A percentile compares a stretch with the other conserved stretches of the same genome.
These are phyloP conservation scores for Fomitopsis serialis DNA, from an alignment of 768 basidiomycete species.

Conservation along the genomic window DNA sequence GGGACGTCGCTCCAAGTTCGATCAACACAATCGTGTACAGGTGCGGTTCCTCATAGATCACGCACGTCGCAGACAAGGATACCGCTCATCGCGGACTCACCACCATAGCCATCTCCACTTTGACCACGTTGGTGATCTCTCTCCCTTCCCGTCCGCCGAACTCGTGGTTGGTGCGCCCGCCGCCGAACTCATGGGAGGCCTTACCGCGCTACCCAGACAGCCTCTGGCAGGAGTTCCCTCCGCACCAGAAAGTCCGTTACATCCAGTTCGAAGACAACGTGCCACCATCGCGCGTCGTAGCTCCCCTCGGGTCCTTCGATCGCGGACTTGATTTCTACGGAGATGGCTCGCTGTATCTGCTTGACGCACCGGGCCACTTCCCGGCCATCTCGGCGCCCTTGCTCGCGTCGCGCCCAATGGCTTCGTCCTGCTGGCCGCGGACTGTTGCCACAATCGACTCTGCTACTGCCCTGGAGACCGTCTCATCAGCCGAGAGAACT, in stretches of 20 bases:
- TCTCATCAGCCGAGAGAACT: slow-evolving; percentile 2
- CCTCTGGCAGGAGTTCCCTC: slow-evolving; percentile 15
- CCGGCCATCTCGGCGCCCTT: slow-evolving; percentile 50
- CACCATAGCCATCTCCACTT: slow-evolving; percentile 40
- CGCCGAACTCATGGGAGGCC: slow-evolving; percentile 28
- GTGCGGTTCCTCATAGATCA: too few relatives aligned
- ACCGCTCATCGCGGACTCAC: not conserved
- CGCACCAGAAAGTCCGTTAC: slow-evolving; percentile 3
- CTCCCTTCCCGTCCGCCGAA: slow-evolving; percentile 38
- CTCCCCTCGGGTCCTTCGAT: slow-evolving; percentile 45
- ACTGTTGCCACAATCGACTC: slow-evolving; percentile 2
- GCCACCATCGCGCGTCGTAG: not conserved
- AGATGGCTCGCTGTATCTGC: slow-evolving; percentile 53
- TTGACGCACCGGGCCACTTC: slow-evolving; percentile 55
- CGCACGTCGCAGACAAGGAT: not conserved
- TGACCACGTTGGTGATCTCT: slow-evolving; percentile 45
- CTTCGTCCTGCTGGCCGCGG: slow-evolving; percentile 1
- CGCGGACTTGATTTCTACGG: slow-evolving; percentile 39
- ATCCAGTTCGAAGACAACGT: not conserved
- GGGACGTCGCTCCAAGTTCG: not conserved
- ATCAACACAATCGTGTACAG: slow-evolving; percentile 1
- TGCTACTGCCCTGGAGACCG: slow-evolving; percentile 1
- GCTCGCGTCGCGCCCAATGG: slow-evolving; percentile 27
- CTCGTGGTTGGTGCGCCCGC: slow-evolving; percentile 44
- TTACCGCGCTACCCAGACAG: slow-evolving; percentile 38